Base-by-base conservation (phyloP, 2,329 filamentous ascomycete species). In the Iodosphaeria phyllophila region DNA sequence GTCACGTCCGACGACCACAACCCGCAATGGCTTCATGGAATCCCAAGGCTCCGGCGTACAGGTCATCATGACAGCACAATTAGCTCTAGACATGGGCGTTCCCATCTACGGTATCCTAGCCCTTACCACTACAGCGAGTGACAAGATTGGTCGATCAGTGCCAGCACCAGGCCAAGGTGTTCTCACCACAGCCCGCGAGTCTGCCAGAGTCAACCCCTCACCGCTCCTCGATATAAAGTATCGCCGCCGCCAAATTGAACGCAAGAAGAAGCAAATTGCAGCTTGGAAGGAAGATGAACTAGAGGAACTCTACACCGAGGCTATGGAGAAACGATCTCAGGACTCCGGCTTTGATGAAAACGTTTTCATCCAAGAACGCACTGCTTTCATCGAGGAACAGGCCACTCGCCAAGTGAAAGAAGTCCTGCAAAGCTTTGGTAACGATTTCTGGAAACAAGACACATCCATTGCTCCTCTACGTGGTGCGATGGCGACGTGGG, bases 381-480 rank as follows among this genome's bases (percentile, higher is more conserved):
- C 78, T 20, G 53, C 63, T 27, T 86, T 95, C 50, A 86, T 95
- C 39, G 77, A 91, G 50, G 76, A 63, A 46, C 80, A 98, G 54
- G 83, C 86, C 25, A 61, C 65, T 36, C 72, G 89, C 37, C 86
- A 98, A 51, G 82, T 86, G 56, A 91, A 84, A 56, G 86, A 95
- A 37, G 80, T 86, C 11, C 69, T 92, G 33, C 74, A 74, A 52
- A 92, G 82, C 54, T 69, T 92, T 39, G 89, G 91, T 47, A 98
- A 98, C 64, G 83, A 78, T 56, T 98, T 98, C 70, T 98, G 91
- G 89, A 93, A 89, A 64, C 74, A 80, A 43, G 86, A 98, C 47
- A 60, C 82, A 21, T 74, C 72, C 43, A 98, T 98, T 44, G 86
- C 89, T 44, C 89, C 91, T 44, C 71, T 98, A 21, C 84, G 89